Evolutionary conservation across 306 rosid species (phyloP).

Genomic region (Alnus rubra): DNA sequence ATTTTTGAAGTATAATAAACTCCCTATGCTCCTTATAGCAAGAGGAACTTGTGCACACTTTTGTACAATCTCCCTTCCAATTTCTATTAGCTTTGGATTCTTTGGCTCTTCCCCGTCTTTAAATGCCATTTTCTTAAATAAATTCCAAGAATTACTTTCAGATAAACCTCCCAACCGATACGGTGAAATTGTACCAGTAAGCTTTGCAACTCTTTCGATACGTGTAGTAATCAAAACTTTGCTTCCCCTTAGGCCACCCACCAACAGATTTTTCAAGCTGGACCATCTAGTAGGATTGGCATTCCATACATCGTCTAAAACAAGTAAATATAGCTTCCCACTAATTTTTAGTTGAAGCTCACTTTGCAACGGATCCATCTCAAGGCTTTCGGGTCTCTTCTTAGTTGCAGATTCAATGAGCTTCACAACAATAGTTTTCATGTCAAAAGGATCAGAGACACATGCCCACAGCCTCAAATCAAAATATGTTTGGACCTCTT

Average conservation of each 20-base stretch:
- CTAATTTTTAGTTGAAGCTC: neutral
- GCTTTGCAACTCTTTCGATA: neutral
- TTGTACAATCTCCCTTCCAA: neutral
- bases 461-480: neutral
- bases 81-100: neutral
- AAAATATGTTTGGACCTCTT: neutral
- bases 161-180: neutral
- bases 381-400: neutral
- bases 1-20: conserved; percentile 10
- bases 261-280: neutral
- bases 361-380: neutral
- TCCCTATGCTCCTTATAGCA: conserved; percentile 13
- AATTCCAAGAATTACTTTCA: neutral
- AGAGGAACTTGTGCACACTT: neutral
- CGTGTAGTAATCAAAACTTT: conserved; percentile 17
- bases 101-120: neutral
- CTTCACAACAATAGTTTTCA: neutral
- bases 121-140: conserved; percentile 17
- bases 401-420: neutral
- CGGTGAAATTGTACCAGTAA: neutral
- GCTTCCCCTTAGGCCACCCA: conserved; percentile 8
- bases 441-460: neutral
- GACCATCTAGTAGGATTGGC: neutral
- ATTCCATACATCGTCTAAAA: conserved; percentile 14
- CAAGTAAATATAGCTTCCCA: neutral